Base-by-base conservation (phyloP, 371 early-diverging fungal species). In the Dipsacomyces acuminosporus region DNA sequence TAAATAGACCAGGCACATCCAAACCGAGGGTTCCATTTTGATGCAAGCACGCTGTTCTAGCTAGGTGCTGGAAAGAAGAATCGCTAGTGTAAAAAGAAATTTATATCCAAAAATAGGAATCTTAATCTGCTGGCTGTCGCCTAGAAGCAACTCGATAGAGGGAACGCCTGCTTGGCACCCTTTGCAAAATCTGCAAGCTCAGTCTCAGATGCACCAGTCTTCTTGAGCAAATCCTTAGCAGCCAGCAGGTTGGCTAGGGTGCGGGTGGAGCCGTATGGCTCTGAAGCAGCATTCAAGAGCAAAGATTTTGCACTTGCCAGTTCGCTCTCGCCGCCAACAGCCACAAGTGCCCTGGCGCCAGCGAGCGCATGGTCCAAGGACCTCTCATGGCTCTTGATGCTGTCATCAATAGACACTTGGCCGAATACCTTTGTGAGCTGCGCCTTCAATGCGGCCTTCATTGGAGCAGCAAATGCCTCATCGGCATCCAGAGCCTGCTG, bases 341-440 rank as follows among this genome's bases (percentile, higher is more conserved):
- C 26, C 45, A 62, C 6, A 50, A 67, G 26, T 0, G 47, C 58
- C 51, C 44, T 54, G n/a, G 59, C 50, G 0, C 55, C 69, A 15
- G 47, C 53, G 20, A 67, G 45, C 11, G 25, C 40, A 21, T 35
- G 33, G 2, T 35, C 36, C 18, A 67, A 19, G 1, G 54, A 54
- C 20, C 34, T 19, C 25, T 33, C 35, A 25, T 63, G 54, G 22
- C 38, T 25, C 40, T 46, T 50, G 24, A 54, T 40, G 18, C 50
- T 34, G 15, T 30, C 20, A 14, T 42, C 54, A 15, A 62, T 54
- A 22, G 57, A 48, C 15, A 40, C 54, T 1, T 56, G 54, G 38
- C 67, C 67, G 58, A 67, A 67, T 19, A 54, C 35, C 48, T 62
- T 67, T 23, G 36, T 25, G 14, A 67, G 51, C 55, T 67, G 69